Conservation (phyloP, 257 asterid species). For the Phtheirospermum japonicum region DNA sequence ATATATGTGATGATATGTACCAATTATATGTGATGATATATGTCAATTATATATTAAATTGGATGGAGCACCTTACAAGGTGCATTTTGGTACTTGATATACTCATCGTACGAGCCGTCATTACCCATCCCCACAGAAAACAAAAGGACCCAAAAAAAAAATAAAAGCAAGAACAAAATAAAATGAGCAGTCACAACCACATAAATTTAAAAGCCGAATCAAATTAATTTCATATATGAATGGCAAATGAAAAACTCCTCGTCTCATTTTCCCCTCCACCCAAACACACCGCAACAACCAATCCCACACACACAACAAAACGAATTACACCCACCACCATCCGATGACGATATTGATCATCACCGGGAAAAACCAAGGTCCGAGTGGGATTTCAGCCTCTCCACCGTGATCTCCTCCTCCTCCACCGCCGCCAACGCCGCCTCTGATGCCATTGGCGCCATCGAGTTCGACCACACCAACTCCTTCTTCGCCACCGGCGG, state of each 20-base stretch:
- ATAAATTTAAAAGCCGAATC: conserved; percentile 29
- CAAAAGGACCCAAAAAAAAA: too few species aligned
- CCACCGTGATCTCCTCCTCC: conserved; percentile 56
- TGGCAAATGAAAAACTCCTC: conserved; percentile 72
- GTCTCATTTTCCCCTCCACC: conserved; percentile 20
- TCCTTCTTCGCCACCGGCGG: conserved; percentile 76
- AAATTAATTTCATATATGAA: conserved; percentile 41
- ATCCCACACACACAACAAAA: too few species aligned
- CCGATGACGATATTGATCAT: background rate
- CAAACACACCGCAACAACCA: too few species aligned
- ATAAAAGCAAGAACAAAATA: too few species aligned
- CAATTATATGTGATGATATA: too few species aligned
- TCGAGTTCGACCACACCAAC: conserved; percentile 62
- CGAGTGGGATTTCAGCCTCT: conserved; percentile 80
- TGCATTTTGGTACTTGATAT: too few species aligned
- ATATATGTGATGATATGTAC: too few species aligned
- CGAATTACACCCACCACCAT: background rate
- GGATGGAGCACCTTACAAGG: too few species aligned
- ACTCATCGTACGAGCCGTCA: too few species aligned
- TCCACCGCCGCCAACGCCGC: conserved; percentile 30
- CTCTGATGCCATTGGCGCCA: conserved; percentile 75
- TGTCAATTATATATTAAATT: conserved; percentile 14
- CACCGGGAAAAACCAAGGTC: conserved; percentile 29
- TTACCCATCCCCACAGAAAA: background rate
- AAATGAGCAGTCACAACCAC: too few species aligned